Evolutionary conservation across 31 red algal genomes (phyloP).

Genomic region (Endocladia muricata): DNA sequence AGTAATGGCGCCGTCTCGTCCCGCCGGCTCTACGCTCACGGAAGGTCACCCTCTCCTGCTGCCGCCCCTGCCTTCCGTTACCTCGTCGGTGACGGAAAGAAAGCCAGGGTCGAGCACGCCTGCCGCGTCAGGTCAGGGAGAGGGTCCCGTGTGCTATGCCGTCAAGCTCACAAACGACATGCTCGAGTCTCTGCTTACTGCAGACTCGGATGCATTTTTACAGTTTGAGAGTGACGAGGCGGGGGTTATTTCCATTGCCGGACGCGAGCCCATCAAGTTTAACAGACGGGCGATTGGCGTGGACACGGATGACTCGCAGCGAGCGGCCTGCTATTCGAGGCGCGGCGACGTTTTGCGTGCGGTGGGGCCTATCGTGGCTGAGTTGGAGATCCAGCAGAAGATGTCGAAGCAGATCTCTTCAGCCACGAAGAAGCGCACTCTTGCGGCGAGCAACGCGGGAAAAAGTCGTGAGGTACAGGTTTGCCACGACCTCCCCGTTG

Average conservation of each 20-base stretch:
- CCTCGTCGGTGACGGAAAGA: background rate
- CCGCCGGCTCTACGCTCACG: background rate
- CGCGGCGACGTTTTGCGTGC: background rate
- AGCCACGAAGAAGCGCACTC: background rate
- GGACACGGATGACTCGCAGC: background rate
- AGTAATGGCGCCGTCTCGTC: background rate
- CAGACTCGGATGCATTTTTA: background rate
- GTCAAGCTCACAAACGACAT: slow-evolving; percentile 12
- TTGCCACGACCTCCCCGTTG: background rate
- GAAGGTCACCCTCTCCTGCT: background rate
- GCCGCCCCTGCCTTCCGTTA: background rate
- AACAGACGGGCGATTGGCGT: background rate
- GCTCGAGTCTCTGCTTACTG: background rate
- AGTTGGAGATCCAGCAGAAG: background rate
- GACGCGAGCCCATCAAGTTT: slow-evolving; percentile 11
- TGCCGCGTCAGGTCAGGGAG: background rate
- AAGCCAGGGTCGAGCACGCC: background rate
- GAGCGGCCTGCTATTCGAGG: background rate
- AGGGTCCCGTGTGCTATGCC: slow-evolving; percentile 2
- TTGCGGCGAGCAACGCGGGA: background rate
- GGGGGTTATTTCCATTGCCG: background rate
- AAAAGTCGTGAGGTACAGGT: background rate
- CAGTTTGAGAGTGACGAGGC: background rate
- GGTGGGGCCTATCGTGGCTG: slow-evolving; percentile 4
- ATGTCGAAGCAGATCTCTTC: background rate